Evolutionary conservation across 345 rosid species (phyloP).

Genomic region (Linum lewisii): DNA sequence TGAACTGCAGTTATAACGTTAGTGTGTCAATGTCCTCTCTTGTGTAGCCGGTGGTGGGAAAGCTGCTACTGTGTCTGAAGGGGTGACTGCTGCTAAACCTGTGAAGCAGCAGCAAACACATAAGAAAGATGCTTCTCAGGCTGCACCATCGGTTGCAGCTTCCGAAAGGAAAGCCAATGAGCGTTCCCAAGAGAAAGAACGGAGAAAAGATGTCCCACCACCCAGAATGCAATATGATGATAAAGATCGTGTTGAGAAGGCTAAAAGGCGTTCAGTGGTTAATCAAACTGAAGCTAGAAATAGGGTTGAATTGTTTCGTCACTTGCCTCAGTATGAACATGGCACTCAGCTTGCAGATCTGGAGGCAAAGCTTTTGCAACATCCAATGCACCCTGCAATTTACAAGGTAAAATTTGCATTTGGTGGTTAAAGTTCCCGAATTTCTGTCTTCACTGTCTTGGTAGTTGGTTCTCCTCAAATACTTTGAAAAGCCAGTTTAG

Average conservation of each 20-base stretch:
- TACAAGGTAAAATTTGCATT: conserved; percentile 91
- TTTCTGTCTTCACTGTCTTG: no score
- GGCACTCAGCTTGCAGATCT: conserved; percentile 88
- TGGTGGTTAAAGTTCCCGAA: no score
- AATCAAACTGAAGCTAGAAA: conserved; percentile 83
- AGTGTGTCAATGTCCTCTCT: conserved; percentile 8
- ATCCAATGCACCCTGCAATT: conserved; percentile 88
- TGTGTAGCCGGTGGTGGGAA: conserved; percentile 32
- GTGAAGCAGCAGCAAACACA: conserved; percentile 12
- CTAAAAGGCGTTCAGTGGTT: conserved; percentile 80
- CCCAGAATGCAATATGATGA: conserved; percentile 80
- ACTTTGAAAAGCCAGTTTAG: not conserved
- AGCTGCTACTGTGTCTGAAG: conserved; percentile 9
- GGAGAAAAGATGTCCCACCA: conserved; percentile 64
- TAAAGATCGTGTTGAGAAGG: conserved; percentile 45
- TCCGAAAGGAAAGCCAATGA: conserved; percentile 76
- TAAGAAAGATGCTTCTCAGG: conserved; percentile 20
- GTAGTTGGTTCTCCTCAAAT: no score
- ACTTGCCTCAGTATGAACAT: conserved; percentile 94
- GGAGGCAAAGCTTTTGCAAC: conserved; percentile 66
- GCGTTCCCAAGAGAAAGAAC: conserved; percentile 59
- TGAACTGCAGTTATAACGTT: not conserved
- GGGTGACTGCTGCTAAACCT: conserved; percentile 12
- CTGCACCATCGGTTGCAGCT: conserved; percentile 17
- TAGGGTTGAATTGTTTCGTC: conserved; percentile 90